phyloP scores from a whole-genome alignment of 805 yeast genomes.

The Kockiozyma suomiensis region DNA sequence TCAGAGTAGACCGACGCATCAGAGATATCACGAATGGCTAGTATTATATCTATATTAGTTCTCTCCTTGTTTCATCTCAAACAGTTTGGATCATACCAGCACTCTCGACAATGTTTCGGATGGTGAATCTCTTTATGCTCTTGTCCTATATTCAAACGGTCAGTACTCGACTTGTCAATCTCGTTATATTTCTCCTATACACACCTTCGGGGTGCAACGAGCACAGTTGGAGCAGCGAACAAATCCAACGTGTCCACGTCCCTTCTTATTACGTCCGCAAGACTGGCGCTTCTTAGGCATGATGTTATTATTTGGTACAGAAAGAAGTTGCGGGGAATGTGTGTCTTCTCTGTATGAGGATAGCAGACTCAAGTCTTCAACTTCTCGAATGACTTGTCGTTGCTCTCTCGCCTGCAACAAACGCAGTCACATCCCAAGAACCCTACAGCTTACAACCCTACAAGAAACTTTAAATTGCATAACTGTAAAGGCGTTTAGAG shows the following conservation, averaged over 20 bases:
- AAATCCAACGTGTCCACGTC: conserved; percentile 99
- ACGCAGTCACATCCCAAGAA: conserved; percentile 3
- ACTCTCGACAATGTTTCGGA: conserved; percentile 99
- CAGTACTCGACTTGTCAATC: neutral
- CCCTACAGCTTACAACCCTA: conserved; percentile 7
- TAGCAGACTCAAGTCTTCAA: too few species aligned
- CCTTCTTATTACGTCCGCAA: conserved; percentile 99
- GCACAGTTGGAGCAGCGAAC: conserved; percentile 99
- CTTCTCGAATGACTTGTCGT: neutral
- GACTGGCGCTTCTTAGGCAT: conserved; percentile 99
- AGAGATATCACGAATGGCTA: conserved; percentile 96
- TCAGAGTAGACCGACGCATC: conserved; percentile 99
- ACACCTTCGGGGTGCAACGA: conserved; percentile 92
- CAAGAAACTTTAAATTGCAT: too few species aligned
- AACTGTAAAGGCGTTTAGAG: neutral
- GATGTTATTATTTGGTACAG: conserved; percentile 39
- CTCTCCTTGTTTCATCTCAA: neutral
- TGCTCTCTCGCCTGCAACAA: neutral
- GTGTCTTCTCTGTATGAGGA: too few species aligned
- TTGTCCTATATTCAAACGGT: conserved; percentile 56
- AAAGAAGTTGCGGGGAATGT: neutral
- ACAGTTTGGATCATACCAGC: conserved; percentile 55
- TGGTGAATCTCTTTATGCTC: conserved; percentile 99
- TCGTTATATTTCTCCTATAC: neutral
- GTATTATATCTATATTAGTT: neutral